A percentile compares a stretch with the other conserved stretches of the same genome.
Evolutionary conservation across 1,284 basidiomycete genomes (phyloP).

Genomic region (Cryptococcus sp.): DNA sequence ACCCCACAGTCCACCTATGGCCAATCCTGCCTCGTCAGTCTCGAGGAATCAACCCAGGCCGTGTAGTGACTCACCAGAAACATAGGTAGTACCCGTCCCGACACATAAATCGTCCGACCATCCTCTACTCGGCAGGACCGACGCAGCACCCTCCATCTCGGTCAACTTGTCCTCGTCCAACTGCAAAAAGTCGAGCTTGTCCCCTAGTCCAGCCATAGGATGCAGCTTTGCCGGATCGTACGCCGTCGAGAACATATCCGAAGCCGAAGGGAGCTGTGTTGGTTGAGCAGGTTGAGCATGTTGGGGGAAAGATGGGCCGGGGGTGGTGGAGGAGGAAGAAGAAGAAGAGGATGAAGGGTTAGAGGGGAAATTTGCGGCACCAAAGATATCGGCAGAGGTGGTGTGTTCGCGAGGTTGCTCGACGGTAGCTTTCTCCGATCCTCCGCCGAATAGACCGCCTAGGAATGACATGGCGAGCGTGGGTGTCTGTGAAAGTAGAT

Average conservation of each 20-base stretch:
- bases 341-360: conserved; percentile 11
- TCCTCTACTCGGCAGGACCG: conserved; percentile 85
- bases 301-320: conserved; percentile 14
- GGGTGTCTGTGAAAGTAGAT: no score
- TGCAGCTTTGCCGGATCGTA: conserved; percentile 87
- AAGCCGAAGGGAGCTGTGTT: conserved; percentile 54
- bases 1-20: conserved; percentile 90
- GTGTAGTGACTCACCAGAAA: conserved; percentile 64
- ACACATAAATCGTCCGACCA: conserved; percentile 99
- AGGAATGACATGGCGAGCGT: conserved; percentile 44
- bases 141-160: conserved; percentile 74
- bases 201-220: conserved; percentile 76
- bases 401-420: conserved; percentile 22
- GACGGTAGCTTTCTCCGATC: conserved; percentile 8
- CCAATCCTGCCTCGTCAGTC: conserved; percentile 63
- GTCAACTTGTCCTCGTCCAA: conserved; percentile 89
- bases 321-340: conserved; percentile 13
- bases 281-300: conserved; percentile 5
- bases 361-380: conserved; percentile 36
- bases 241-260: conserved; percentile 71
- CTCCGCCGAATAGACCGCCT: conserved; percentile 32
- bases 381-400: conserved; percentile 40
- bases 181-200: conserved; percentile 81
- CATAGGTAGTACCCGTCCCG: conserved; percentile 97
- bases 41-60: background rate